Evolutionary conservation across 768 basidiomycete species (phyloP), one percentile per base, ranked within the genome.

Genomic region (Cyclocybe aegerita): DNA sequence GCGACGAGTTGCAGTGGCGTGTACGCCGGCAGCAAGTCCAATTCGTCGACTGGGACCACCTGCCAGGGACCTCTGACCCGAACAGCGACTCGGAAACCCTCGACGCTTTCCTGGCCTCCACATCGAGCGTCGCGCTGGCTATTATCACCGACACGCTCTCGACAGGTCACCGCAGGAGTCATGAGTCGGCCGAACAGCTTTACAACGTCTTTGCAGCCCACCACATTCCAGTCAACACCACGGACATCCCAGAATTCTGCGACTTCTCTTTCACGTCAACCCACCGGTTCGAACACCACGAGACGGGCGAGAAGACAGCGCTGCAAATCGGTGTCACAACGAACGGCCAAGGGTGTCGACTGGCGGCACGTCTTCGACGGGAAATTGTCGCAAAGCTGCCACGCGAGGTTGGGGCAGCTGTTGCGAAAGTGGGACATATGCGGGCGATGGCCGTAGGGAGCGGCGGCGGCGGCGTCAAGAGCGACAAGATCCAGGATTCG

Each of bases 191-290:
- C 1, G 68, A 70, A 39, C 67, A 71, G 5, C 75, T 97, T 34
- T 79, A 83, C 47, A 59, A 64, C 11, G 61, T 83, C 2, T 89
- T 88, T 58, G 72, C 66, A 32, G 53, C 69, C 1, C 77, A 79
- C 23, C 78, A 81, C 47, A 83, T 96, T 49, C 87, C 84, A 1
- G 75, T 93, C 57, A 98, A 95, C 61, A 79, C 88, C n/a, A 83
- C 93, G 1, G 96, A 98, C 66, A 81, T 88, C 61, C 89, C 91
- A 1, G 75, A 82, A 10, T 75, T 95, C 36, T 95, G 91, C 66
- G 93, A 97, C 65, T 98, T 91, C 63, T 85, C 89, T 0, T 93
- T 96, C 69, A 79, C 88, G 0, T 81, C 94, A 1, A 82, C 88
- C 0, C 91, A 98, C 57, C 87, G 95, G 3, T 93, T 97, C 60